A percentile compares a stretch with the other conserved stretches of the same genome.
These are phyloP conservation scores for Beauveria australis DNA, from an alignment of 2,329 filamentous ascomycete genomes.

Conservation along the genomic window DNA sequence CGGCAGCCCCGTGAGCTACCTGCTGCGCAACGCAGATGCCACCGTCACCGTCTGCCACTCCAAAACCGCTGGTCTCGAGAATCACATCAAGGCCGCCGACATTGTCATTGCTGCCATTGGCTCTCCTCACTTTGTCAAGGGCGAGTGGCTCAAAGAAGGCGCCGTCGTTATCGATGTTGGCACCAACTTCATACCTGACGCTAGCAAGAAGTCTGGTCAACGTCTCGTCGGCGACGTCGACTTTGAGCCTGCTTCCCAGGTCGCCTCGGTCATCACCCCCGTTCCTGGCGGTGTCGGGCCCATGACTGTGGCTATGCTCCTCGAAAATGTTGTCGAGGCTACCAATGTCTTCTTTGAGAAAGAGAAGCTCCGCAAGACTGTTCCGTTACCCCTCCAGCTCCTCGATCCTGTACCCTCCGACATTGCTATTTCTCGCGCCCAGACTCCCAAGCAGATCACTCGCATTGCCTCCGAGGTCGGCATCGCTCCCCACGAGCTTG, in stretches of 20 bases:
- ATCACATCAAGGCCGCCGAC: conserved; percentile 75
- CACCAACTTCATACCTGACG: conserved; percentile 89
- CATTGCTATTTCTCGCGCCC: conserved; percentile 81
- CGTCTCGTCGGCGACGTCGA: conserved; percentile 93
- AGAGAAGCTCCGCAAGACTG: conserved; percentile 71
- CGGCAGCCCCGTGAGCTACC: conserved; percentile 90
- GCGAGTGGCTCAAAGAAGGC: conserved; percentile 90
- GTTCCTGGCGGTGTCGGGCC: conserved; percentile 95
- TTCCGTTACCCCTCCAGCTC: conserved; percentile 76
- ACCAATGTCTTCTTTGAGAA: conserved; percentile 73
- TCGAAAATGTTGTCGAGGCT: conserved; percentile 90
- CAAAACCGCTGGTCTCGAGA: conserved; percentile 64
- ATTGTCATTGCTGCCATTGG: conserved; percentile 90
- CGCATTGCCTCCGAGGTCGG: conserved; percentile 78
- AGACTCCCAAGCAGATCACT: conserved; percentile 87
- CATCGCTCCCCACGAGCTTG: conserved; percentile 79
- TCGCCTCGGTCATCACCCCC: conserved; percentile 89
- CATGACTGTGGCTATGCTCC: conserved; percentile 97
- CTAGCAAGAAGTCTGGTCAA: conserved; percentile 84
- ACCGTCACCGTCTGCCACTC: conserved; percentile 97
- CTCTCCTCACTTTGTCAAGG: conserved; percentile 78
- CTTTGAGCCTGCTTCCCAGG: conserved; percentile 72
- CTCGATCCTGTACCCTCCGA: conserved; percentile 84
- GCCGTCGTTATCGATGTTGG: conserved; percentile 97
- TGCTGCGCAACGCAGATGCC: conserved; percentile 90